phyloP scores from a whole-genome alignment of 2,329 filamentous ascomycete genomes.

The Alternaria infectoria region DNA sequence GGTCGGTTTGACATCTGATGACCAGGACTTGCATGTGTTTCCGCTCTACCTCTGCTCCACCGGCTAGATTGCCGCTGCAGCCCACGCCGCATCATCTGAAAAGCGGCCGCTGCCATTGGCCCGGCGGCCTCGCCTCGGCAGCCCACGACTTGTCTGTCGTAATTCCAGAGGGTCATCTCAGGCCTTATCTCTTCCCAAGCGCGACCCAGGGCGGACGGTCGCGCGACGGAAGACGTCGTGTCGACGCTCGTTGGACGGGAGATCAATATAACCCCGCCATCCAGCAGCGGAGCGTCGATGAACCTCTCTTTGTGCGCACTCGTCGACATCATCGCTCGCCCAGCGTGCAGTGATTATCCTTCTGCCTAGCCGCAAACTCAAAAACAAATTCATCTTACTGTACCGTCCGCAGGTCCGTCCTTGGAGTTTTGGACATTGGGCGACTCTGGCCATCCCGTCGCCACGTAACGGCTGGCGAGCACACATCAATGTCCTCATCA shows the following conservation, averaged over 20 bases:
- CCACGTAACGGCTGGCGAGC: slow-evolving; percentile 13
- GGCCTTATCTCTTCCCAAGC: slow-evolving; percentile 38
- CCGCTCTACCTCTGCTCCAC: slow-evolving; percentile 36
- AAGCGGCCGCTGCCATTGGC: slow-evolving; percentile 36
- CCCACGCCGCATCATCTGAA: slow-evolving; percentile 37
- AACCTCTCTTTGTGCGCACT: slow-evolving; percentile 12
- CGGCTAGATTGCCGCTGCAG: slow-evolving; percentile 40
- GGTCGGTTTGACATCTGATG: slow-evolving; percentile 37
- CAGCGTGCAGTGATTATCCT: slow-evolving; percentile 2
- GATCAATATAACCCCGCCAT: slow-evolving; percentile 26
- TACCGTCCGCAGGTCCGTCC: background rate
- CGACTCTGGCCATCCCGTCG: slow-evolving; percentile 13
- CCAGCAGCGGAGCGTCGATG: slow-evolving; percentile 29
- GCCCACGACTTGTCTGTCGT: slow-evolving; percentile 36
- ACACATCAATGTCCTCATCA: slow-evolving; percentile 10
- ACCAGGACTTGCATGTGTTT: slow-evolving; percentile 32
- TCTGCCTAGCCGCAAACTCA: slow-evolving; percentile 7
- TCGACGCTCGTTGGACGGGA: slow-evolving; percentile 35
- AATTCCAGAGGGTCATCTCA: slow-evolving; percentile 45
- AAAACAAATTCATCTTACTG: slow-evolving; percentile 7
- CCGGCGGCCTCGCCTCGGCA: slow-evolving; percentile 23
- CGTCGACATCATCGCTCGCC: slow-evolving; percentile 29
- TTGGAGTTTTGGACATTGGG: background rate
- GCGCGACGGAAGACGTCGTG: slow-evolving; percentile 15
- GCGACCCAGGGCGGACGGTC: slow-evolving; percentile 26